Conservation (phyloP, 495 filamentous ascomycete species). For the Penicillium desertorum region DNA sequence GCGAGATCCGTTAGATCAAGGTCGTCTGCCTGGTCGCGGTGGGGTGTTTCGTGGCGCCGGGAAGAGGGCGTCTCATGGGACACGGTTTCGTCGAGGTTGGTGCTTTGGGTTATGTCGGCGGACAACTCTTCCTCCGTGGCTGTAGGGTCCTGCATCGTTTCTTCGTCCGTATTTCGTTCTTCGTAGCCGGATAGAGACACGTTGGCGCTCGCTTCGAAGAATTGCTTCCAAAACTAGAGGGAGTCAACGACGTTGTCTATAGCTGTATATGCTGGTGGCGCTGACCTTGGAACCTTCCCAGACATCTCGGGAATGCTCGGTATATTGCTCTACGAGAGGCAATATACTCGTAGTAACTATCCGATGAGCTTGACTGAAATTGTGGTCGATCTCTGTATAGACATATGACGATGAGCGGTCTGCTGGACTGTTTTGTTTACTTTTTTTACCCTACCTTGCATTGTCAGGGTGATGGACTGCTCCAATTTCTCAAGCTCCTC, state of each 20-base stretch:
- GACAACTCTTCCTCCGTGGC: constrained; percentile 52
- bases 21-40: constrained; percentile 48
- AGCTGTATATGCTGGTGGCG: constrained; percentile 1
- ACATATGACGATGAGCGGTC: constrained; percentile 10
- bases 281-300: constrained; percentile 91
- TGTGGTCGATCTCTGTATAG: constrained; percentile 88
- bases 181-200: constrained; percentile 96
- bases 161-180: constrained; percentile 60
- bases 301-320: constrained; percentile 86
- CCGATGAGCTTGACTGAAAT: constrained; percentile 94
- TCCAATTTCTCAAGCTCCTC: constrained; percentile 96
- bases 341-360: constrained; percentile 94
- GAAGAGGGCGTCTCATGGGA: constrained; percentile 42
- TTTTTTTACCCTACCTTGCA: constrained; percentile 66
- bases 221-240: constrained; percentile 94
- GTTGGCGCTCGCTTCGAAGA: constrained; percentile 97
- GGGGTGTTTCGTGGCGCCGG: constrained; percentile 21
- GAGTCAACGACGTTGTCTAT: constrained; percentile 5
- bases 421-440: constrained; percentile 20
- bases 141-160: constrained; percentile 50
- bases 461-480: constrained; percentile 91
- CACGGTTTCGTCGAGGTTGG: constrained; percentile 27
- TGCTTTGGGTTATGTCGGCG: constrained; percentile 46
- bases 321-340: constrained; percentile 94
- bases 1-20: constrained; percentile 52